Percentiles rank a stretch among this genome's conserved stretches.
Evolutionary conservation across 2,329 filamentous ascomycete species (phyloP).

Genomic region (Cladosporium sp.): DNA sequence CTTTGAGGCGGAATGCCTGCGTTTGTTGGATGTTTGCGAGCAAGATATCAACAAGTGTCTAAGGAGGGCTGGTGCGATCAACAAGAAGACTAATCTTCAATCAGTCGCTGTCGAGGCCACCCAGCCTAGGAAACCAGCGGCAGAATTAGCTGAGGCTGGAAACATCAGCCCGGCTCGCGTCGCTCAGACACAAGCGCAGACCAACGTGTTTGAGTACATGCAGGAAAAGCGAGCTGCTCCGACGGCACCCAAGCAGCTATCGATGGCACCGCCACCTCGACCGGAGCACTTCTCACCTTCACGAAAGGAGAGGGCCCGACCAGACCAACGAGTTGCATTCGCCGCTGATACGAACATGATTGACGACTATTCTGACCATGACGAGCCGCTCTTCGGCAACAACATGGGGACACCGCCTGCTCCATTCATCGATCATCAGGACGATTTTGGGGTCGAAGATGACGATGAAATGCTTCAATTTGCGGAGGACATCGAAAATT

Average conservation of each 20-base stretch:
- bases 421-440: slow-evolving; percentile 21
- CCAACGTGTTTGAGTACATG: slow-evolving; percentile 7
- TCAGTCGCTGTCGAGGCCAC: slow-evolving; percentile 25
- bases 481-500: slow-evolving; percentile 38
- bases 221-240: not conserved
- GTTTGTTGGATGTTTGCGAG: slow-evolving; percentile 19
- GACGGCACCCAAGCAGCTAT: not conserved
- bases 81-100: not conserved
- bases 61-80: slow-evolving; percentile 12
- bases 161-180: slow-evolving; percentile 26
- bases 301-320: not conserved
- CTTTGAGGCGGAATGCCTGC: slow-evolving; percentile 23
- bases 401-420: slow-evolving; percentile 34
- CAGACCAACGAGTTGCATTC: not conserved
- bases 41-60: slow-evolving; percentile 17
- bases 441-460: slow-evolving; percentile 30
- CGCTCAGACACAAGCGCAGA: slow-evolving; percentile 22
- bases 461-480: slow-evolving; percentile 38
- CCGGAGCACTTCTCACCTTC: not conserved
- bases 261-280: slow-evolving; percentile 8
- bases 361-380: slow-evolving; percentile 2
- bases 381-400: slow-evolving; percentile 28
- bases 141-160: not conserved
- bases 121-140: slow-evolving; percentile 15
- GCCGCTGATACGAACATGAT: slow-evolving; percentile 6